phyloP scores from a whole-genome alignment of 805 yeast genomes.

The Ogataea polymorpha region DNA sequence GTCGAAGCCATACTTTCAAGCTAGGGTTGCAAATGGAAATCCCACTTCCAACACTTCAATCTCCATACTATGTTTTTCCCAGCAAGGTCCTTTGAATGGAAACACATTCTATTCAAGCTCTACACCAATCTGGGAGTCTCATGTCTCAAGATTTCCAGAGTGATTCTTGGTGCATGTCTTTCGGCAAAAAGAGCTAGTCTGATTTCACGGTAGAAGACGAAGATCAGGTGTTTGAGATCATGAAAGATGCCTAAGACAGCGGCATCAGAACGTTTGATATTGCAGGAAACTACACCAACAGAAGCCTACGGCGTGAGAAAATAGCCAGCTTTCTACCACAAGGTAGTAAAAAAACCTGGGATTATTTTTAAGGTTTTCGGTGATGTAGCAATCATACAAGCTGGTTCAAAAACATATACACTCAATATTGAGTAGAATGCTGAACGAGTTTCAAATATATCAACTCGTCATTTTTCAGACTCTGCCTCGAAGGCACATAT shows the following conservation, averaged over 20 bases:
- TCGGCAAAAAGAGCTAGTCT: conserved; percentile 42
- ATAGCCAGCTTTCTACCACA: background rate
- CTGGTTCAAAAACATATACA: too few species aligned
- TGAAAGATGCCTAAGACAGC: conserved; percentile 45
- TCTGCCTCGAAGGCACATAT: too few species aligned
- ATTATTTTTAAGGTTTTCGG: too few species aligned
- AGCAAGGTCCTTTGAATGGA: conserved; percentile 6
- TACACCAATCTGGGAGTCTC: conserved; percentile 7
- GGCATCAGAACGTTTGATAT: conserved; percentile 51
- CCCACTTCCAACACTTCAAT: background rate
- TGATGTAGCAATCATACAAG: too few species aligned
- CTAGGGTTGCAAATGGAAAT: background rate
- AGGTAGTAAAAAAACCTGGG: background rate
- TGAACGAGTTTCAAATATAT: too few species aligned
- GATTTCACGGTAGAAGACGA: conserved; percentile 48
- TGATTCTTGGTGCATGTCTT: conserved; percentile 54
- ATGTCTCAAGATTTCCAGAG: conserved; percentile 40
- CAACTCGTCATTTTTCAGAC: too few species aligned
- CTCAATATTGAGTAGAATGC: too few species aligned
- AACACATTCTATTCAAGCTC: conserved; percentile 4
- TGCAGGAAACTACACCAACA: conserved; percentile 48
- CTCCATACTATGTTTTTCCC: background rate
- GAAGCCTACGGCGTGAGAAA: conserved; percentile 29
- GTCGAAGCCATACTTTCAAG: background rate
- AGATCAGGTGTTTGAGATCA: conserved; percentile 38